Conservation (phyloP, 176 grass and related monocot species). For the Carex pumila region DNA sequence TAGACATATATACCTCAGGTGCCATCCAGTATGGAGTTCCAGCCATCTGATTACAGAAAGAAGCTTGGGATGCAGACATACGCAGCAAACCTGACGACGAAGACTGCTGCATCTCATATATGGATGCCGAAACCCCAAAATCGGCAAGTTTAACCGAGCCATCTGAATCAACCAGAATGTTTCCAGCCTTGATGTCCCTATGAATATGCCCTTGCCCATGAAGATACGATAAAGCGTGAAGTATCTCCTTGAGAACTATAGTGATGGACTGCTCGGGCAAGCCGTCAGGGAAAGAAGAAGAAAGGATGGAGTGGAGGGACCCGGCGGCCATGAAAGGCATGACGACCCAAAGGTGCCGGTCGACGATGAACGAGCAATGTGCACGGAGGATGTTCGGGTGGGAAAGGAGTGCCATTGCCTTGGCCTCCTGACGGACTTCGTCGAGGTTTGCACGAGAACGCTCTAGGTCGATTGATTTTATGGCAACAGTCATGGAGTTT, state of each 20-base stretch:
- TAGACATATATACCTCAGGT: slow-evolving; percentile 34
- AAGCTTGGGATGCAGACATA: slow-evolving; percentile 11
- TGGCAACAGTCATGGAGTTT: slow-evolving; percentile 39
- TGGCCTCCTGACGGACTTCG: slow-evolving; percentile 72
- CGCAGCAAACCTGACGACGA: slow-evolving; percentile 7
- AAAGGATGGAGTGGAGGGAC: slow-evolving; percentile 72
- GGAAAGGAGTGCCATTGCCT: slow-evolving; percentile 74
- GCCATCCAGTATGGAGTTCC: slow-evolving; percentile 98
- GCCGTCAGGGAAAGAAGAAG: slow-evolving; percentile 53
- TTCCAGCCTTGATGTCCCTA: slow-evolving; percentile 83
- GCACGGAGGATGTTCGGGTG: slow-evolving; percentile 79
- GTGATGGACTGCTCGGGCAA: slow-evolving; percentile 60
- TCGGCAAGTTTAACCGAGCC: slow-evolving; percentile 83
- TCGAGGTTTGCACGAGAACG: slow-evolving; percentile 71
- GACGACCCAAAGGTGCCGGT: slow-evolving; percentile 67
- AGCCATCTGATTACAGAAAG: slow-evolving; percentile 66
- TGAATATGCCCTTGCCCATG: slow-evolving; percentile 85
- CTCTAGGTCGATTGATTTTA: slow-evolving; percentile 84
- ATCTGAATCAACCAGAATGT: slow-evolving; percentile 70
- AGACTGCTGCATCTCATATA: slow-evolving; percentile 50
- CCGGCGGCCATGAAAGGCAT: slow-evolving; percentile 96
- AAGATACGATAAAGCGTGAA: slow-evolving; percentile 73
- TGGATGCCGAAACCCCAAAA: slow-evolving; percentile 89
- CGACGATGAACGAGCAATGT: slow-evolving; percentile 91
- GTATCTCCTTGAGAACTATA: slow-evolving; percentile 55